Base-by-base conservation (phyloP, 805 yeast genomes). In the Starmerella geochares region DNA sequence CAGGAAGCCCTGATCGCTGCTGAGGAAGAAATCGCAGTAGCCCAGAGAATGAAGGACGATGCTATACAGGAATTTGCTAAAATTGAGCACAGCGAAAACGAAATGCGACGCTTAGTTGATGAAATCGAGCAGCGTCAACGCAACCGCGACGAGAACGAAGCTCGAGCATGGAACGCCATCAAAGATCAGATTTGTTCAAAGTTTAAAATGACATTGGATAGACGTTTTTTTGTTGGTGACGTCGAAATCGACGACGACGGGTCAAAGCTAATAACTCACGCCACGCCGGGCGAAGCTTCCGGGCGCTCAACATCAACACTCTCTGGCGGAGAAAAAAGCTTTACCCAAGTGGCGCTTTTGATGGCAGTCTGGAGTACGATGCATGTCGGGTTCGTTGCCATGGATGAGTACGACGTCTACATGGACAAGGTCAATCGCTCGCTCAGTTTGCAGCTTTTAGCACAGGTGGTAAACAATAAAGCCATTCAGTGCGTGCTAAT, bases 321-420 rank as follows among this genome's bases (percentile, higher is more conserved):
- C 23, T 86, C 96, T 1, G 99, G 99, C 32, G 99, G 99, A 41
- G 98, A 92, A 63, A 88, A 88, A 62, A 86, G 96, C 0, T 90
- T 83, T 64, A 80, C 95, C 0, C 98, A 94, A 64, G 80, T 90
- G 54, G 84, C 96, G 0, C 73, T 92, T 51, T 67, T 92, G 41
- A 70, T 90, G 52, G 82, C 96, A 0, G 83, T 94, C 25, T 92
- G 99, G 99, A 79, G 79, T 55, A 81, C 86, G 24, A 88, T 92
- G 95, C 79, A 82, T 53, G 81, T 94, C 0, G 77, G 84, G 50
- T 76, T 92, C 17, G 77, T 94, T 52, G 96, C 96, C 0, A 69
- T 92, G 52, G 99, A 92, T 66, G 99, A 92, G 65, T 92, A 70
- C 64, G 99, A 92, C 67, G 98, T 92, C 19, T 92, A 81, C 61